These are phyloP conservation scores for Marsdenia floribunda DNA, from an alignment of 257 asterid genomes.

Conservation along the genomic window DNA sequence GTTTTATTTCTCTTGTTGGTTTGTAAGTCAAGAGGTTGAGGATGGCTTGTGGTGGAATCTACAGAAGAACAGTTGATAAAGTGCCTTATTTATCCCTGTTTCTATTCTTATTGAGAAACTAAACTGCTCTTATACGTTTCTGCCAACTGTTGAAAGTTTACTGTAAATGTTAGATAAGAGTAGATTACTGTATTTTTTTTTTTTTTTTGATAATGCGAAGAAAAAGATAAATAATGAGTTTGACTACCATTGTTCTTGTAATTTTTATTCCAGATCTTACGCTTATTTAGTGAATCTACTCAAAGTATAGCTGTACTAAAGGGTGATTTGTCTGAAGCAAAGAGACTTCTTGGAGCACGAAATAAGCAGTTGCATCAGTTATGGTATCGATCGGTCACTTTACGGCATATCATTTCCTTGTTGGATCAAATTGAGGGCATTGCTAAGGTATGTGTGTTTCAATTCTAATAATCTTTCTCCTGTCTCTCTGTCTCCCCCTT, in stretches of 20 bases:
- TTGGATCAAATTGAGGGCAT: constrained; percentile 98
- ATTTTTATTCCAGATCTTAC: constrained; percentile 69
- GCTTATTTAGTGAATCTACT: constrained; percentile 92
- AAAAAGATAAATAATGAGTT: neutral
- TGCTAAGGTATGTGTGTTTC: constrained; percentile 66
- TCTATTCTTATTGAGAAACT: neutral
- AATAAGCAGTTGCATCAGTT: constrained; percentile 97
- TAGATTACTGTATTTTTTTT: neutral
- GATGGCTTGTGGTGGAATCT: neutral
- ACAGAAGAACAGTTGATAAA: neutral
- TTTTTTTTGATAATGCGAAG: neutral
- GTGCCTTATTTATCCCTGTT: neutral
- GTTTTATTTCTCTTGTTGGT: neutral
- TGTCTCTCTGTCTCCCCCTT: neutral
- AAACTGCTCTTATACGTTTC: neutral
- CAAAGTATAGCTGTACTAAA: constrained; percentile 76
- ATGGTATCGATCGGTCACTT: constrained; percentile 96
- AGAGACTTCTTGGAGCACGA: constrained; percentile 80
- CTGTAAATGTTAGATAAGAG: neutral
- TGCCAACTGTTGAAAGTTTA: neutral
- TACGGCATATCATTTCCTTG: constrained; percentile 90
- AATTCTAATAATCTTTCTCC: neutral
- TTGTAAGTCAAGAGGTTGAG: neutral
- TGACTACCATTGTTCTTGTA: neutral
- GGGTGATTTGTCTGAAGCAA: constrained; percentile 81